phyloP scores from a whole-genome alignment of 1,284 basidiomycete genomes.

The Neotropicomus parvogracilis region DNA sequence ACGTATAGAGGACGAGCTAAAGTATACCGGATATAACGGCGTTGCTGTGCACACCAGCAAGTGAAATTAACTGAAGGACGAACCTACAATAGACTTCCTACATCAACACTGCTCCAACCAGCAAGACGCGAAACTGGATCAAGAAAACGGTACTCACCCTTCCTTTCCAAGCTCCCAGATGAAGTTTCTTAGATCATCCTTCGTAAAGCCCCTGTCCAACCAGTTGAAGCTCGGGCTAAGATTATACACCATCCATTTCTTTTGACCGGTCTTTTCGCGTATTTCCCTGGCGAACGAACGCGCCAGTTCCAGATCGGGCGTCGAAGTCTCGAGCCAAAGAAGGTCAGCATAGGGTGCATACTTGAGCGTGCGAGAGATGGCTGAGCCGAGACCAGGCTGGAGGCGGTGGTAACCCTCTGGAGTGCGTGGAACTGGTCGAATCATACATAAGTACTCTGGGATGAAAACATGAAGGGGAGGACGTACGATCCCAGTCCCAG shows the following conservation, averaged over 20 bases:
- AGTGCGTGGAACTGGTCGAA: conserved; percentile 69
- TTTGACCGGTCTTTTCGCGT: conserved; percentile 48
- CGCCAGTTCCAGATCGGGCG: conserved; percentile 79
- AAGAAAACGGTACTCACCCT: conserved; percentile 47
- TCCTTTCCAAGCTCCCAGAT: conserved; percentile 91
- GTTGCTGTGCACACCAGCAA: conserved; percentile 85
- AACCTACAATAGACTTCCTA: conserved; percentile 46
- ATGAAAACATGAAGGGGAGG: neutral
- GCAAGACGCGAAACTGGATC: conserved; percentile 11
- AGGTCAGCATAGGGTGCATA: conserved; percentile 84
- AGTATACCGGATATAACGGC: conserved; percentile 72
- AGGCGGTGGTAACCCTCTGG: conserved; percentile 92
- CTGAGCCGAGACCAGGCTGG: conserved; percentile 78
- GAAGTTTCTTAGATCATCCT: conserved; percentile 78
- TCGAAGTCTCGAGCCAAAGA: conserved; percentile 89
- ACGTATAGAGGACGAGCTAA: neutral
- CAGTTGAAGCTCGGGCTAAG: conserved; percentile 94
- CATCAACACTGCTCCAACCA: conserved; percentile 11
- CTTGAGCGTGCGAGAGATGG: conserved; percentile 76
- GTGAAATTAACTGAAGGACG: conserved; percentile 79
- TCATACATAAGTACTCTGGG: conserved; percentile 2
- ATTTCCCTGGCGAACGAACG: conserved; percentile 77
- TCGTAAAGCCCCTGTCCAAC: conserved; percentile 78
- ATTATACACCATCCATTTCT: conserved; percentile 88
- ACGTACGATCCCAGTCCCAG: conserved; percentile 87